A percentile compares a stretch with the other conserved stretches of the same genome.
Conservation (phyloP, 306 rosid species). For the Glycine latifolia region DNA sequence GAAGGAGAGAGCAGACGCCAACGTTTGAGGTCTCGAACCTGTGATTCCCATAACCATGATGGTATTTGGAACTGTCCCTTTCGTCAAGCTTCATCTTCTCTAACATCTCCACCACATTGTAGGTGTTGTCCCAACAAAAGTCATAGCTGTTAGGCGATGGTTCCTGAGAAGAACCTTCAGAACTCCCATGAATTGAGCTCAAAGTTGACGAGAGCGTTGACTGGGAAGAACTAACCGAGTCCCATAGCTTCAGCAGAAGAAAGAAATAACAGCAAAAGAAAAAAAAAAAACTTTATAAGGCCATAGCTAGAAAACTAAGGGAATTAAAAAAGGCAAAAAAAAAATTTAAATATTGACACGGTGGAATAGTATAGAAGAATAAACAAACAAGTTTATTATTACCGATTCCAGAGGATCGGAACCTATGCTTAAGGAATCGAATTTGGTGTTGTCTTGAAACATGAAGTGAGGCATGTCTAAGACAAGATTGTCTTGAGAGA, state of each 20-base stretch:
- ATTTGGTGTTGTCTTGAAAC: constrained; percentile 56
- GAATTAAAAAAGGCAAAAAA: too few relatives aligned
- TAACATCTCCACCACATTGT: constrained; percentile 43
- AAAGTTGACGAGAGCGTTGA: constrained; percentile 59
- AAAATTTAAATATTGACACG: background rate
- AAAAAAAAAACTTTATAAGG: too few relatives aligned
- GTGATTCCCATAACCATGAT: constrained; percentile 18
- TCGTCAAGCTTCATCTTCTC: constrained; percentile 56
- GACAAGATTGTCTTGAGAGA: too few relatives aligned
- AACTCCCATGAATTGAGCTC: constrained; percentile 42
- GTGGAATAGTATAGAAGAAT: background rate
- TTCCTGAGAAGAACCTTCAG: constrained; percentile 58
- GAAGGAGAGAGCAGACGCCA: constrained; percentile 37
- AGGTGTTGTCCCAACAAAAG: constrained; percentile 35
- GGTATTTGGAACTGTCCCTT: constrained; percentile 27
- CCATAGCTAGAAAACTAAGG: background rate
- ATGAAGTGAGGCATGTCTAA: constrained; percentile 42
- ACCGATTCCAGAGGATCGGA: constrained; percentile 56
- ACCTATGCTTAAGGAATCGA: constrained; percentile 18
- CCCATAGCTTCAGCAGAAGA: constrained; percentile 52
- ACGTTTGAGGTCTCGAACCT: constrained; percentile 21
- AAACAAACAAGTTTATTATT: background rate
- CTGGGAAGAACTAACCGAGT: constrained; percentile 53
- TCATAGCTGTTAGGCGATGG: constrained; percentile 44
- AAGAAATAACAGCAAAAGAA: background rate